A percentile compares a stretch with the other conserved stretches of the same genome.
phyloP scores from a whole-genome alignment of 2,329 filamentous ascomycete species.

The Emericellopsis cladophorae region DNA sequence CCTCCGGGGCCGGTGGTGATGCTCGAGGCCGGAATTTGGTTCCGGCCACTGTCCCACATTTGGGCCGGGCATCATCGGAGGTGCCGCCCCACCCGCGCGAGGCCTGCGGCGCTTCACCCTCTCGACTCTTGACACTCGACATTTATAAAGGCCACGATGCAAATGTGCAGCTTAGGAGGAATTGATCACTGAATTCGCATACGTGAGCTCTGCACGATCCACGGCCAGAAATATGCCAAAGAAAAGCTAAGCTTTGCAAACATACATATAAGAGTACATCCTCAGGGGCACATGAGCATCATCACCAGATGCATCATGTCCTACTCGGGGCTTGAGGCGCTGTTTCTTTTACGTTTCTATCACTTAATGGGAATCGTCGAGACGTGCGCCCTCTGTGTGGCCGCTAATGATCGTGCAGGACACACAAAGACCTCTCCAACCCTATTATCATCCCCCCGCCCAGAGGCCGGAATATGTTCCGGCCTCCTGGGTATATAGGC shows the following conservation, averaged over 20 bases:
- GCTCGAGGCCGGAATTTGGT: conserved; percentile 2
- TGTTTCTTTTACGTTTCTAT: conserved; percentile 4
- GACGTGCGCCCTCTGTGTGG: background rate
- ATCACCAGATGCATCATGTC: background rate
- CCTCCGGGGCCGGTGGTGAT: no score
- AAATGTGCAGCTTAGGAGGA: no score
- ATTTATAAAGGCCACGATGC: no score
- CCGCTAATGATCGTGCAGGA: background rate
- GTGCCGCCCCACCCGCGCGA: background rate
- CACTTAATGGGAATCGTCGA: background rate
- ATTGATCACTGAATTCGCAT: no score
- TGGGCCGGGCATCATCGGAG: conserved; percentile 3
- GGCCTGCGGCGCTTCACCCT: background rate
- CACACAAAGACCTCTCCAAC: background rate
- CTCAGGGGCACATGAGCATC: background rate
- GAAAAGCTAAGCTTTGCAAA: no score
- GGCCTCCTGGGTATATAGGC: conserved; percentile 35
- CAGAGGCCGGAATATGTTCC: conserved; percentile 33
- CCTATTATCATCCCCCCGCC: conserved; percentile 10
- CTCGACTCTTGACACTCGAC: no score
- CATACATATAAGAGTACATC: no score
- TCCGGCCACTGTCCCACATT: conserved; percentile 2
- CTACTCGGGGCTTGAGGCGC: background rate
- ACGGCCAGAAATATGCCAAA: no score
- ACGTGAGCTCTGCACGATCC: no score